Evolutionary conservation across 73 alveolate genomes (phyloP).

Genomic region (Paramecium caudatum): DNA sequence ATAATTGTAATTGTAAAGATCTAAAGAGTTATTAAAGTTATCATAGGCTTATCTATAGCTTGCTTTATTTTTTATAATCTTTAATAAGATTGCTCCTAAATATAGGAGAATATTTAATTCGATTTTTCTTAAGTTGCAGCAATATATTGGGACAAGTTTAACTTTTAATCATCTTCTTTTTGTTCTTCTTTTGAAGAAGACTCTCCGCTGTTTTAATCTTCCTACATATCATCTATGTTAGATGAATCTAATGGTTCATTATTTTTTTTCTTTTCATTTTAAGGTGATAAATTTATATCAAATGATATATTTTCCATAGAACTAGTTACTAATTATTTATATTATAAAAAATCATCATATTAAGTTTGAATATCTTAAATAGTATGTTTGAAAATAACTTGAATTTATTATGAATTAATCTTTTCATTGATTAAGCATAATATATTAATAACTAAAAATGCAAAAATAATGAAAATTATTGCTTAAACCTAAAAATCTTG

Average conservation of each 20-base stretch:
- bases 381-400: background rate
- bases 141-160: no score
- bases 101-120: no score
- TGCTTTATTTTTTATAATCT: background rate
- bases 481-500: background rate
- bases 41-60: background rate
- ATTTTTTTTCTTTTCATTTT: background rate
- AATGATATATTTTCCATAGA: background rate
- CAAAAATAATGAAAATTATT: conserved; percentile 3
- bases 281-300: background rate
- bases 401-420: background rate
- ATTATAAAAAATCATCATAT: conserved; percentile 13
- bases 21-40: background rate
- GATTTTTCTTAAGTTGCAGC: no score
- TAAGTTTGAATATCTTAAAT: background rate
- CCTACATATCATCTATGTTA: background rate
- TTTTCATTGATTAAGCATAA: background rate
- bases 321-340: background rate
- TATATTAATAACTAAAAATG: conserved; percentile 30
- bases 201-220: no score
- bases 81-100: no score
- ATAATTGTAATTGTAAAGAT: conserved; percentile 19
- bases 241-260: background rate
- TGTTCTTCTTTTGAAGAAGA: no score
- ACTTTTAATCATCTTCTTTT: no score